phyloP scores from a whole-genome alignment of 2,329 filamentous ascomycete species.

The Lomentospora prolificans region DNA sequence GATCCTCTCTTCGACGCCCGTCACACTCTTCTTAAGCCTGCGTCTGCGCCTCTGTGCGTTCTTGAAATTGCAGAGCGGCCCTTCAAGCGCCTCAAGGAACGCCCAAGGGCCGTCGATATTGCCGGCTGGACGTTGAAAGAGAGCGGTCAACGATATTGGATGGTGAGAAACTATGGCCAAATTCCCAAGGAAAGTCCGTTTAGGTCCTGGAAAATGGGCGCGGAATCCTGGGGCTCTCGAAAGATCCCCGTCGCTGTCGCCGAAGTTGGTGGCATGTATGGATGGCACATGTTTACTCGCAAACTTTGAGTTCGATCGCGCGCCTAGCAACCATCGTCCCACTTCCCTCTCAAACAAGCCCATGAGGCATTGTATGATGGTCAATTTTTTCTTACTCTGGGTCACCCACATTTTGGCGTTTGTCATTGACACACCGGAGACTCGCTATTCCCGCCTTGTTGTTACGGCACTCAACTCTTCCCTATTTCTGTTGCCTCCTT shows the following conservation, averaged over 20 bases:
- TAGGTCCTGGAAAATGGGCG: conserved; percentile 75
- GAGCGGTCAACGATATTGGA: conserved; percentile 54
- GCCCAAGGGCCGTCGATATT: conserved; percentile 47
- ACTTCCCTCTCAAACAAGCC: background rate
- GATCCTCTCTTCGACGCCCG: conserved; percentile 40
- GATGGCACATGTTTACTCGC: conserved; percentile 56
- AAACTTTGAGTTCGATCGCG: conserved; percentile 33
- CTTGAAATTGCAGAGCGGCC: conserved; percentile 65
- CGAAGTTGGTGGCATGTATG: conserved; percentile 91
- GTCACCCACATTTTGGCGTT: conserved; percentile 5
- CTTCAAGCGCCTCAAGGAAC: conserved; percentile 54
- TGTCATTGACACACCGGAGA: no score
- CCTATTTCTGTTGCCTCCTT: background rate
- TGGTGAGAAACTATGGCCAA: conserved; percentile 40
- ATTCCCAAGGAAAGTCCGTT: conserved; percentile 31
- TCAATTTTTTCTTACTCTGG: conserved; percentile 6
- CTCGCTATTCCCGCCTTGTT: no score
- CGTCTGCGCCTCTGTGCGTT: conserved; percentile 62
- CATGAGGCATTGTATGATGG: background rate
- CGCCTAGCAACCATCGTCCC: background rate
- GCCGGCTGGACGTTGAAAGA: conserved; percentile 65
- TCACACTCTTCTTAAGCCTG: conserved; percentile 46
- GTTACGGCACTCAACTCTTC: no score
- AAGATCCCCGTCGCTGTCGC: conserved; percentile 87
- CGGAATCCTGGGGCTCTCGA: conserved; percentile 74